Evolutionary conservation across 345 rosid genomes (phyloP).

Genomic region (Lagerstroemia speciosa): DNA sequence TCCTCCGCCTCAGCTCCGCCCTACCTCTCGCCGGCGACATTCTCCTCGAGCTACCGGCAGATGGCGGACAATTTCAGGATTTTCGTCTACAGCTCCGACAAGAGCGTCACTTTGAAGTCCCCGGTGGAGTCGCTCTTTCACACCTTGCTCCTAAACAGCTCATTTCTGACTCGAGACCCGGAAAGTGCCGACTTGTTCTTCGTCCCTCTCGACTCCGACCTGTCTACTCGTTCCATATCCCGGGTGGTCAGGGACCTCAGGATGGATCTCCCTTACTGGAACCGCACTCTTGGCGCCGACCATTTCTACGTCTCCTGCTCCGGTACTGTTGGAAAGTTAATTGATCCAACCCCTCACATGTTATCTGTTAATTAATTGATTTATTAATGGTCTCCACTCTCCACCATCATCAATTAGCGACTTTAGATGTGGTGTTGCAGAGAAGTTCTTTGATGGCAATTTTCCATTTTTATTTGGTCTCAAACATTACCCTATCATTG

Average conservation of each 20-base stretch:
- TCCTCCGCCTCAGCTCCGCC: constrained; percentile 14
- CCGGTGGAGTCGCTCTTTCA: constrained; percentile 32
- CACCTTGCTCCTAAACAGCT: constrained; percentile 32
- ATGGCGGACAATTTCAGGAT: constrained; percentile 39
- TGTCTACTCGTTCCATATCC: constrained; percentile 29
- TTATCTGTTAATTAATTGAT: background rate
- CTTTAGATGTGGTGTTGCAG: background rate
- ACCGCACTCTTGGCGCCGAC: constrained; percentile 60
- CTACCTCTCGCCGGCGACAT: constrained; percentile 33
- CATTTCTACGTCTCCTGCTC: constrained; percentile 37
- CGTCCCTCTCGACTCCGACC: constrained; percentile 31
- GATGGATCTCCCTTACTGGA: constrained; percentile 42
- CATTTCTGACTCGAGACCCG: constrained; percentile 33
- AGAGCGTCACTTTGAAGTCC: constrained; percentile 19
- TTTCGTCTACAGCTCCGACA: constrained; percentile 30
- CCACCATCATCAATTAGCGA: background rate
- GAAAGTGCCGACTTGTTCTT: constrained; percentile 48
- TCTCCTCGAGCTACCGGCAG: constrained; percentile 27
- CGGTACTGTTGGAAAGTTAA: constrained; percentile 1
- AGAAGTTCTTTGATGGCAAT: background rate
- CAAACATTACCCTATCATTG: background rate
- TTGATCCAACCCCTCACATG: background rate
- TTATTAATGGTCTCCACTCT: background rate
- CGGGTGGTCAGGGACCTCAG: constrained; percentile 24
- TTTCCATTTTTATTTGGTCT: background rate